A percentile compares a stretch with the other conserved stretches of the same genome.
phyloP scores from a whole-genome alignment of 257 asterid species.

The Buddleja alternifolia region DNA sequence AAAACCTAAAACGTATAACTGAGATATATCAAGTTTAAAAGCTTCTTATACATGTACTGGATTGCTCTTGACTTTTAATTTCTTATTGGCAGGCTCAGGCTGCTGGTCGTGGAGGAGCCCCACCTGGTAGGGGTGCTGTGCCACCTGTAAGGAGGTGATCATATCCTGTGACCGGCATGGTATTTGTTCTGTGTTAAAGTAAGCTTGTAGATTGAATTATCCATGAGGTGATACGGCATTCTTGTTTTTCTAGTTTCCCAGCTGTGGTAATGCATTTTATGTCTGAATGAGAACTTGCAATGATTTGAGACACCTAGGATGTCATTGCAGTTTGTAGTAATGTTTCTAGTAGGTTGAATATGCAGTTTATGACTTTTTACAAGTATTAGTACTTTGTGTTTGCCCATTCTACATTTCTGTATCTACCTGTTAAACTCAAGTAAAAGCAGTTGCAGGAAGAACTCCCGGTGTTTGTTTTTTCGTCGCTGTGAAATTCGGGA shows the following conservation, averaged over 20 bases:
- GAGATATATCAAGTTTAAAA: no score
- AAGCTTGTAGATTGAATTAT: constrained; percentile 13
- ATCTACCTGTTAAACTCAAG: not conserved
- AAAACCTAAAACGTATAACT: no score
- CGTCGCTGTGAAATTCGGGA: no score
- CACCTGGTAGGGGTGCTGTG: constrained; percentile 83
- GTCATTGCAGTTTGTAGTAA: constrained; percentile 21
- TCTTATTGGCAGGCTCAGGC: constrained; percentile 74
- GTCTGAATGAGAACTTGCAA: constrained; percentile 14
- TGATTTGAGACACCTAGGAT: not conserved
- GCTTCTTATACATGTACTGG: not conserved
- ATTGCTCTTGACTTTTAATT: constrained; percentile 23
- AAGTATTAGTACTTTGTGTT: not conserved
- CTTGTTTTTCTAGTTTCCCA: not conserved
- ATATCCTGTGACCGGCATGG: not conserved
- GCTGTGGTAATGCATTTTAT: not conserved
- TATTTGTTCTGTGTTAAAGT: constrained; percentile 10
- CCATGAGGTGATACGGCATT: constrained; percentile 1
- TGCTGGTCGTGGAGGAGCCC: constrained; percentile 78
- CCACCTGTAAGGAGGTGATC: constrained; percentile 89
- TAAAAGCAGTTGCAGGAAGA: not conserved
- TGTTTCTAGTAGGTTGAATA: constrained; percentile 19
- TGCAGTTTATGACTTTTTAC: constrained; percentile 21
- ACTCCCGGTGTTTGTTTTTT: no score
- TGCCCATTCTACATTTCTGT: not conserved